Base-by-base conservation (phyloP, 306 rosid species). In the Albizia julibrissin region DNA sequence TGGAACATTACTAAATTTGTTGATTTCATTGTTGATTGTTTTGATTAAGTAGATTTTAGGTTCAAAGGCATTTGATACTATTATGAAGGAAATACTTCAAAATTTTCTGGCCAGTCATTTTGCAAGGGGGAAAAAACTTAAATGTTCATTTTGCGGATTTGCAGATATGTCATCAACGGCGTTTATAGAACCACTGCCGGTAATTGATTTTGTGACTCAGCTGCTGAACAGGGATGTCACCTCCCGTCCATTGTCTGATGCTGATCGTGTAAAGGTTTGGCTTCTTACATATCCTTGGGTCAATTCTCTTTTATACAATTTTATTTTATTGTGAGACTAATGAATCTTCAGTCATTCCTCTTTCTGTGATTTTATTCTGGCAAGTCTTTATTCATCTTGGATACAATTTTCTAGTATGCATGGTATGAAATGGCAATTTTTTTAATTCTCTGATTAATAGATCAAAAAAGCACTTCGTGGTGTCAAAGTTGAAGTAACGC, bases 151-250 rank as follows among this genome's bases (percentile, higher is more conserved):
- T 13, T 13, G 10, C 74, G 47, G 47, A n/a, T 61, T 26, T 86
- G 80, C 94, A 96, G 99, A 96, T 68, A 96, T 96, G 99, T 96
- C 99, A 1, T 96, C 99, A 26, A 93, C 97, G 5, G 99, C 99
- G 0, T 96, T 96, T 77, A 91, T 96, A 29, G 99, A 96, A 89
- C 97, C 99, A 3, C 74, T 96, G 87, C 98, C 98, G 0, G 98
- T 96, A n/a, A 93, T 92, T 11, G 98, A 96, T 0, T 96, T 96
- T 26, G 98, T 96, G 1, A 82, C 87, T 1, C 92, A 96, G 84
- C 92, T 96, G 72, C 92, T 96, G 74, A 90, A 87, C 52, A 90
- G 97, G 69, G 99, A 96, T 81, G 94, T 96, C 22, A 80, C 91
- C 2, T 7, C 89, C 15, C 86, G 99, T 13, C 97, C 98, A 7